These are phyloP conservation scores for Fistulinella cinereoalba DNA, from an alignment of 1,284 basidiomycete genomes.

Conservation along the genomic window DNA sequence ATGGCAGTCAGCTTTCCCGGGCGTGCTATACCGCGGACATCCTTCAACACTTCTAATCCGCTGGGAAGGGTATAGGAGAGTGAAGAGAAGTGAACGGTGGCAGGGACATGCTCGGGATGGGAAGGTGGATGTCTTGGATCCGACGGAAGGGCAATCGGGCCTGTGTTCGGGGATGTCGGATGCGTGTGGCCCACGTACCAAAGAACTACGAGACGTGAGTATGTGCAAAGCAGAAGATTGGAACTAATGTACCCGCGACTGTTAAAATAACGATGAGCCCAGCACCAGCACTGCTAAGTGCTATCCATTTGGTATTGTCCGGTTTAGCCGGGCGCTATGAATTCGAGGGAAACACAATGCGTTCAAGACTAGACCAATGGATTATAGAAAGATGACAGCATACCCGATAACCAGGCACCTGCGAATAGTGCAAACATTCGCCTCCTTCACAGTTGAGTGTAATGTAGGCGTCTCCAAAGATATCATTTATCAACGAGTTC, in stretches of 20 bases:
- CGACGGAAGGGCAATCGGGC: slow-evolving; percentile 59
- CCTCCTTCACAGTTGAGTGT: slow-evolving; percentile 85
- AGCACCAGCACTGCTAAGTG: slow-evolving; percentile 78
- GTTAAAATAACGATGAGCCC: slow-evolving; percentile 63
- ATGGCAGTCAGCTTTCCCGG: slow-evolving; percentile 92
- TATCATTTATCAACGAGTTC: slow-evolving; percentile 90
- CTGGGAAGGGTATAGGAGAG: slow-evolving; percentile 75
- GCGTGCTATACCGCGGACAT: slow-evolving; percentile 78
- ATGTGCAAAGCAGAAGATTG: background rate
- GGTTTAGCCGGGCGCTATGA: slow-evolving; percentile 69
- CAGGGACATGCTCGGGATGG: slow-evolving; percentile 82
- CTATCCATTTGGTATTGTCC: slow-evolving; percentile 79
- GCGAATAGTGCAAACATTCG: slow-evolving; percentile 91
- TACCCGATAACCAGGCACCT: slow-evolving; percentile 90
- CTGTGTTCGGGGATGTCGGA: slow-evolving; percentile 49
- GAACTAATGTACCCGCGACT: slow-evolving; percentile 43
- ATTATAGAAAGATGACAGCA: too few relatives aligned
- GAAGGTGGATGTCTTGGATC: slow-evolving; percentile 32
- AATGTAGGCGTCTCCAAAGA: slow-evolving; percentile 92
- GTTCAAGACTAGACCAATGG: background rate
- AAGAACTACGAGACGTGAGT: slow-evolving; percentile 51
- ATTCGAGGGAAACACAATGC: background rate
- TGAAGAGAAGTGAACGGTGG: slow-evolving; percentile 84
- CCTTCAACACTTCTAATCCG: slow-evolving; percentile 70
- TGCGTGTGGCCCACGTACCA: slow-evolving; percentile 86